Conservation (phyloP, 352 stramenopile species). For the Labyrinthula sp. region DNA sequence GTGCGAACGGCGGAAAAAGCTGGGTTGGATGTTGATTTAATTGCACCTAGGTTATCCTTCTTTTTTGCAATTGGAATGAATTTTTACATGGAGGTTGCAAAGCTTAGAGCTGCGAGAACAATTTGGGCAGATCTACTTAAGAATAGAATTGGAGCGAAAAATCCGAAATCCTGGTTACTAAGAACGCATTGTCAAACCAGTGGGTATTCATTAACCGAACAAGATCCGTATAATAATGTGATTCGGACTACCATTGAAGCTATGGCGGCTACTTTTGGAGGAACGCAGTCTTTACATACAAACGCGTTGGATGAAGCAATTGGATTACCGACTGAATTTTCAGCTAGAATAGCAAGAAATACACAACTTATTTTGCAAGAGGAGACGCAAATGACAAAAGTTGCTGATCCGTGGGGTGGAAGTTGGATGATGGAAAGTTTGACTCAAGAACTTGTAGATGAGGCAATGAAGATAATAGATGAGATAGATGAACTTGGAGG, state of each 20-base stretch:
- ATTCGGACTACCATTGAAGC: slow-evolving; percentile 87
- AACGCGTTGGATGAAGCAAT: slow-evolving; percentile 90
- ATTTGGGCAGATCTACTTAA: slow-evolving; percentile 78
- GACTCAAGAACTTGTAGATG: slow-evolving; percentile 63
- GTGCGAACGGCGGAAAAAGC: slow-evolving; percentile 63
- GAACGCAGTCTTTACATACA: slow-evolving; percentile 88
- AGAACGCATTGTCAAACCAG: slow-evolving; percentile 88
- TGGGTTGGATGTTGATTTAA: slow-evolving; percentile 68
- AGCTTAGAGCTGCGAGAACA: slow-evolving; percentile 67
- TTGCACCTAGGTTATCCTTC: slow-evolving; percentile 78
- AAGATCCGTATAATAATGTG: slow-evolving; percentile 93
- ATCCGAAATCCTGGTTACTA: slow-evolving; percentile 69
- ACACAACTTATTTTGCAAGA: slow-evolving; percentile 93
- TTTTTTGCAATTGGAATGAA: slow-evolving; percentile 95
- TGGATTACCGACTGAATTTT: slow-evolving; percentile 80
- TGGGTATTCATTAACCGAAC: slow-evolving; percentile 79
- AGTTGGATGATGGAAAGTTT: slow-evolving; percentile 90
- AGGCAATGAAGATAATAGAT: slow-evolving; percentile 48
- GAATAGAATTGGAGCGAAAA: slow-evolving; percentile 76
- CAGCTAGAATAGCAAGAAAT: slow-evolving; percentile 77
- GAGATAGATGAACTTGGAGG: slow-evolving; percentile 71
- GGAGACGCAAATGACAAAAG: slow-evolving; percentile 69
- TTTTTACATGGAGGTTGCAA: slow-evolving; percentile 86
- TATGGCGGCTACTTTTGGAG: slow-evolving; percentile 64
- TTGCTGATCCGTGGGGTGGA: slow-evolving; percentile 83